Evolutionary conservation across 177 flowering plant genomes (phyloP).

Genomic region (Tripterygium wilfordii): DNA sequence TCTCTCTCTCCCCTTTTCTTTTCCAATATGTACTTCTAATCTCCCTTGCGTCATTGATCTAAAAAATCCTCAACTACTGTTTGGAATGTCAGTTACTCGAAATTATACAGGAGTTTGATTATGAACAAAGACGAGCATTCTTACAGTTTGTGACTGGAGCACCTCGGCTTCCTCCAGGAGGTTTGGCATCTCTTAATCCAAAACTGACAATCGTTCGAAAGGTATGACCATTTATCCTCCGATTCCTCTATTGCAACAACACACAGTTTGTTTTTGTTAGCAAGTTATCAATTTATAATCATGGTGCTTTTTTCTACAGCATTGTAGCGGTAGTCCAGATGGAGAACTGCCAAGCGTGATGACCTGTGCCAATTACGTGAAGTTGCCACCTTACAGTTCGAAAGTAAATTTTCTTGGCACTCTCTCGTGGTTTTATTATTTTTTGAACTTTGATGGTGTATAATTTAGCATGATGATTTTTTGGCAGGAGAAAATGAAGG

Average conservation of each 20-base stretch:
- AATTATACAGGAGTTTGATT: slow-evolving; percentile 59
- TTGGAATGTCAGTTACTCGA: slow-evolving; percentile 66
- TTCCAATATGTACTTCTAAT: background rate
- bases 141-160: slow-evolving; percentile 95
- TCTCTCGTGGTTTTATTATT: background rate
- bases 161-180: slow-evolving; percentile 94
- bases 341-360: slow-evolving; percentile 89
- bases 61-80: background rate
- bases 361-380: slow-evolving; percentile 96
- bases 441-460: background rate
- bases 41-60: background rate
- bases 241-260: background rate
- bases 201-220: slow-evolving; percentile 89
- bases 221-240: slow-evolving; percentile 42
- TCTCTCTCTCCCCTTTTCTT: background rate
- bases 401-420: slow-evolving; percentile 46
- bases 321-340: slow-evolving; percentile 42
- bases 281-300: too few species aligned
- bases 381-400: slow-evolving; percentile 89
- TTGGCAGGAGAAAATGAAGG: slow-evolving; percentile 81
- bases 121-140: slow-evolving; percentile 64
- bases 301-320: slow-evolving; percentile 43
- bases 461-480: background rate
- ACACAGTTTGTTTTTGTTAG: too few species aligned
- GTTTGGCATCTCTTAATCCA: slow-evolving; percentile 85